phyloP scores from a whole-genome alignment of 495 filamentous ascomycete species.

The Aspergillus nanangensis region DNA sequence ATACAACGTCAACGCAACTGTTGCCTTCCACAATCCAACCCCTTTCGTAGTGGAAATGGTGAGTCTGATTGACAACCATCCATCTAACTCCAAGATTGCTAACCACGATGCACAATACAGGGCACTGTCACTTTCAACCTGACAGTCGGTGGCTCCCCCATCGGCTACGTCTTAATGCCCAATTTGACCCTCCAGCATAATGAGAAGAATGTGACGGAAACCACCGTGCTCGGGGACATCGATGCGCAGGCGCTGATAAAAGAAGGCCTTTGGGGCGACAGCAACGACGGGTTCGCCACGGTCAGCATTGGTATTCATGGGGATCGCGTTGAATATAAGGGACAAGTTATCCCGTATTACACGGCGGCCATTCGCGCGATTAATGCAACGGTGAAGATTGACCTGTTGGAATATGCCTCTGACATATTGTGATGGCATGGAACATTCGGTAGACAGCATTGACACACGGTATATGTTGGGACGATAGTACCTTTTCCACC shows the following conservation, averaged over 20 bases:
- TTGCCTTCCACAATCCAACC: slow-evolving; percentile 20
- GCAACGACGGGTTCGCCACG: slow-evolving; percentile 9
- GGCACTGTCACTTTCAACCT: slow-evolving; percentile 27
- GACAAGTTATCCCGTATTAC: slow-evolving; percentile 26
- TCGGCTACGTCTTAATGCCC: slow-evolving; percentile 26
- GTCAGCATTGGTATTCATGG: slow-evolving; percentile 24
- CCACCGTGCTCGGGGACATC: slow-evolving; percentile 16
- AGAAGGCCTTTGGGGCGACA: slow-evolving; percentile 13
- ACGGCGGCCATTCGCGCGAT: slow-evolving; percentile 24
- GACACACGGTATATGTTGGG: too few species aligned
- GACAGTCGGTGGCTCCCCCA: slow-evolving; percentile 11
- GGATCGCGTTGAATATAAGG: slow-evolving; percentile 23
- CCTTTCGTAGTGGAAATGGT: slow-evolving; percentile 24
- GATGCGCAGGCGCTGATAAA: slow-evolving; percentile 16
- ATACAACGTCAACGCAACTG: slow-evolving; percentile 29
- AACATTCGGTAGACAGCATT: too few species aligned
- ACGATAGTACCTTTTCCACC: too few species aligned
- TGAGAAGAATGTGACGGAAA: slow-evolving; percentile 6
- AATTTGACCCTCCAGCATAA: slow-evolving; percentile 17
- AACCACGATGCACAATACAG: slow-evolving; percentile 4
- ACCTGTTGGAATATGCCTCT: slow-evolving; percentile 23
- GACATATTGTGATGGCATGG: slow-evolving; percentile 10
- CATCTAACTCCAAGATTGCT: neutral
- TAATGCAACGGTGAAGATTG: slow-evolving; percentile 13
- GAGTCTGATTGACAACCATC: neutral